phyloP scores from a whole-genome alignment of 306 rosid species.

The Trichosanthes cucumerina region DNA sequence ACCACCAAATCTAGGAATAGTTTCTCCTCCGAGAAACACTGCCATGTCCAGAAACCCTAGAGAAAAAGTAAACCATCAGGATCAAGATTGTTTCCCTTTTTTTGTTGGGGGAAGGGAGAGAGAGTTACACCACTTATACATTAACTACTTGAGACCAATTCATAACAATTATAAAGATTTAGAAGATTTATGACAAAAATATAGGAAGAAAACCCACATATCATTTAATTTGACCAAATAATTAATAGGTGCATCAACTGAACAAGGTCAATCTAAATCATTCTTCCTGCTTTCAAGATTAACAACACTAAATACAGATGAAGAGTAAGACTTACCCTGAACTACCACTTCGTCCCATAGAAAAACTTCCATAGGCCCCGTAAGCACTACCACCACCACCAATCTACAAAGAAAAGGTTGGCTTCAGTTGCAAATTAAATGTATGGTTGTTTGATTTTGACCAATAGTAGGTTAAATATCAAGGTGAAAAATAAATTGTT shows the following conservation, averaged over 20 bases:
- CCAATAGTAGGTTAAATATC: background rate
- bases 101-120: background rate
- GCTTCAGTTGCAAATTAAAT: background rate
- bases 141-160: background rate
- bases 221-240: background rate
- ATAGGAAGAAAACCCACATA: background rate
- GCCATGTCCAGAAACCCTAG: conserved; percentile 31
- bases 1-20: conserved; percentile 24
- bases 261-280: background rate
- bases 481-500: background rate
- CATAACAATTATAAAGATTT: background rate
- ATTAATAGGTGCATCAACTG: background rate
- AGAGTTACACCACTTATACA: background rate
- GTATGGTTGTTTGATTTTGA: background rate
- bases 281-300: background rate
- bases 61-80: background rate
- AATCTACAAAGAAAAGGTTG: conserved; percentile 38
- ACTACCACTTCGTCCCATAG: conserved; percentile 56
- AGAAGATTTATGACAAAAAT: background rate
- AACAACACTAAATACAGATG: background rate
- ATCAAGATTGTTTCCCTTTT: background rate
- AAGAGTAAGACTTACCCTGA: conserved; percentile 54
- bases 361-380: conserved; percentile 81
- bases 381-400: conserved; percentile 56
- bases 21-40: conserved; percentile 51